Evolutionary conservation across 2,329 filamentous ascomycete species (phyloP), one percentile per base, ranked within the genome.

Genomic region (Cladophialophora carrionii): DNA sequence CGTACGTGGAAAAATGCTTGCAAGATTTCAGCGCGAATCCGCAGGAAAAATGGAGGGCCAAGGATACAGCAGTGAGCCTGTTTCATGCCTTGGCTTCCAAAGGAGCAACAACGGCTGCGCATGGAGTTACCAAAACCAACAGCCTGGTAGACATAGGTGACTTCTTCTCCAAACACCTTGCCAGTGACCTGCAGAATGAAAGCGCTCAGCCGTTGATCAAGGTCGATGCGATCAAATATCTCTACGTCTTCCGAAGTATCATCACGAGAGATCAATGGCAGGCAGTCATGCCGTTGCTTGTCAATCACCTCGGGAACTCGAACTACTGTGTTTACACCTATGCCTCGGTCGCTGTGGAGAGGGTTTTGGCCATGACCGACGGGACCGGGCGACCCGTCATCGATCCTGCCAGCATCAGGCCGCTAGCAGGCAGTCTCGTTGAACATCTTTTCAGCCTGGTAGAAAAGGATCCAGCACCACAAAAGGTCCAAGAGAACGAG

Each of bases 241-340:
- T 99, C 46, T 96, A 99, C 82, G 91, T 90, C 52, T 99, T 99
- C 87, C 90, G 95, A 73, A 96, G 92, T 76, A 92, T 97, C 74
- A 84, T 99, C 67, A 94, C 92, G 20, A 91, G 91, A 76, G 88
- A 93, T 37, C 91, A 97, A 76, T 98, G 95, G 92, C 90, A 90
- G 73, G 87, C 89, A 63, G 93, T 93, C 1, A 91, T 99, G 74
- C 90, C 91, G 12, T 88, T 96, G 20, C 84, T 99, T 49, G 92
- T 98, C 60, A 91, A 95, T 74, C 96, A 97, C 75, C 83, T 99
- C 71, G 91, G 87, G 67, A 96, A 92, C 2, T 84, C 88, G 24
- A 95, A 97, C 77, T 98, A 97, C 73, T 95, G 98, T 63, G 92
- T 98, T 48, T 97, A 99, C 80, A 97, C 93, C 0, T 99, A 99